A percentile compares a stretch with the other conserved stretches of the same genome.
Evolutionary conservation across 257 asterid species (phyloP).

Genomic region (Capsicum pubescens): DNA sequence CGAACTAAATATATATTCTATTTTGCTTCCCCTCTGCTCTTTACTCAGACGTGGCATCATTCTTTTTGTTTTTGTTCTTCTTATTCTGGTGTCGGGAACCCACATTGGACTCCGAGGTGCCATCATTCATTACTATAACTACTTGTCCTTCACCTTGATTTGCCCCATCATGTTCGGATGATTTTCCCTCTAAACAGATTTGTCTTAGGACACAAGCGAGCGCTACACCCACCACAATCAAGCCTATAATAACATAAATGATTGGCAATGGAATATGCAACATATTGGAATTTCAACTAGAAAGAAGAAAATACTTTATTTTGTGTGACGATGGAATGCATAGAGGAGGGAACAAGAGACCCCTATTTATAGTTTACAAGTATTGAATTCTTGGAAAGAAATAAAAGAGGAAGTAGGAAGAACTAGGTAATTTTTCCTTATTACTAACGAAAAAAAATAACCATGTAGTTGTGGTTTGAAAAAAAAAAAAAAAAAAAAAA

Average conservation of each 20-base stretch:
- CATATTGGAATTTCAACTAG: slow-evolving; percentile 1
- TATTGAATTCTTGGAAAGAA: background rate
- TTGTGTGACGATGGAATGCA: background rate
- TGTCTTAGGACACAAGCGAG: background rate
- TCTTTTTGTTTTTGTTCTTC: too few relatives aligned
- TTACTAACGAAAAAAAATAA: background rate
- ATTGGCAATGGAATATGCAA: background rate
- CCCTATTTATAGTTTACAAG: background rate
- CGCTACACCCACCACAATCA: background rate
- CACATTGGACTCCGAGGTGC: too few relatives aligned
- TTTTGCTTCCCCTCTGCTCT: background rate
- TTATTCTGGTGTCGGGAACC: too few relatives aligned
- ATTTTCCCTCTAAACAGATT: background rate
- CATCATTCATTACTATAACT: too few relatives aligned
- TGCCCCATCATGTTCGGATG: background rate
- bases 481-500: background rate
- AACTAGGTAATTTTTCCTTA: background rate
- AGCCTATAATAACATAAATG: background rate
- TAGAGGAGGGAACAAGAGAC: background rate
- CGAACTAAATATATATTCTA: background rate
- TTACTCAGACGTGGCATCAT: background rate
- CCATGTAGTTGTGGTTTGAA: background rate
- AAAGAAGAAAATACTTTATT: background rate
- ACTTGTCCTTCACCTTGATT: background rate
- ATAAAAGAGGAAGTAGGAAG: background rate